Evolutionary conservation across 1,284 basidiomycete species (phyloP).

Genomic region (Mycena sp.): DNA sequence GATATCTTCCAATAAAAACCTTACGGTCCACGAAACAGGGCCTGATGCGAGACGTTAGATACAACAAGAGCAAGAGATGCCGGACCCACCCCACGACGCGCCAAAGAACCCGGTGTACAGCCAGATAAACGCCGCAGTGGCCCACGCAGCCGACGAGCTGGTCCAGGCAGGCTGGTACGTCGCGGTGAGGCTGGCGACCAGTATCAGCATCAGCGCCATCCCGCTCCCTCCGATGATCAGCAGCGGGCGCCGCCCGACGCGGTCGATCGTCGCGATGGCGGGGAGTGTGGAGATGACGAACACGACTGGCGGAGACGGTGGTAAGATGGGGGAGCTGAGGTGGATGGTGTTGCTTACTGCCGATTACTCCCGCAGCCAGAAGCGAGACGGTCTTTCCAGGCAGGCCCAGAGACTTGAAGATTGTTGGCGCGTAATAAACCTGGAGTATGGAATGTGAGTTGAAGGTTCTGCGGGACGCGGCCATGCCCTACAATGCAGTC

Average conservation of each 20-base stretch:
- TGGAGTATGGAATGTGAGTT: constrained; percentile 3
- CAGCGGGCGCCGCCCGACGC: constrained; percentile 35
- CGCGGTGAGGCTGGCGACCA: constrained; percentile 40
- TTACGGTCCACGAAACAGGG: constrained; percentile 34
- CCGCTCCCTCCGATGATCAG: constrained; percentile 34
- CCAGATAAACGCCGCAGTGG: constrained; percentile 47
- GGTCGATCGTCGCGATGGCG: constrained; percentile 35
- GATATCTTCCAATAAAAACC: not conserved
- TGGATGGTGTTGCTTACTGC: constrained; percentile 18
- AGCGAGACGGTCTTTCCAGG: constrained; percentile 33
- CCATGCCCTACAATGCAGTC: constrained; percentile 31
- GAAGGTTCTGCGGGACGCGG: not conserved
- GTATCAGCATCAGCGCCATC: constrained; percentile 41
- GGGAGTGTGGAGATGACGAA: constrained; percentile 37
- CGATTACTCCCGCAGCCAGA: constrained; percentile 36
- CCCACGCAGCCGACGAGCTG: constrained; percentile 36
- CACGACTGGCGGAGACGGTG: constrained; percentile 28
- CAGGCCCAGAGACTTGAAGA: constrained; percentile 35
- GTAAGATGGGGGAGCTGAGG: not conserved
- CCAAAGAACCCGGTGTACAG: constrained; percentile 36
- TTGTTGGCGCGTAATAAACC: constrained; percentile 37
- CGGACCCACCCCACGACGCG: constrained; percentile 32
- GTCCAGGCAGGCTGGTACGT: constrained; percentile 37
- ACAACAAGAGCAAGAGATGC: not conserved
- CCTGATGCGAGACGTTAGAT: constrained; percentile 17